Percentiles rank a stretch among this genome's conserved stretches.
Evolutionary conservation across 305 asterid genomes (phyloP).

Genomic region (Fraxinus baroniana): DNA sequence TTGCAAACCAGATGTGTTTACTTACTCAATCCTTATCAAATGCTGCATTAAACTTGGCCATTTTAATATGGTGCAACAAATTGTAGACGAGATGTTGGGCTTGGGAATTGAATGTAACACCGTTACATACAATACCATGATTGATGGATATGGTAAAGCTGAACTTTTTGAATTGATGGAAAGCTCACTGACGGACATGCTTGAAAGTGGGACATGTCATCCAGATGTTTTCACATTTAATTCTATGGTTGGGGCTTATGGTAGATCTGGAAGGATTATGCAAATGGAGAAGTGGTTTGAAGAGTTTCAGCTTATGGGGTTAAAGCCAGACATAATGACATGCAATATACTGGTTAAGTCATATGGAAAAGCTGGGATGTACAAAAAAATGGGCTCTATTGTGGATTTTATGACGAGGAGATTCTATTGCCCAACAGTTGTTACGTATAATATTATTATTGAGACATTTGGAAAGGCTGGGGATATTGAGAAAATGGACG

Average conservation of each 20-base stretch:
- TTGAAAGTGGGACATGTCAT: slow-evolving; percentile 49
- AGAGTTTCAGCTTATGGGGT: slow-evolving; percentile 79
- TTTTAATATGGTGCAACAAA: slow-evolving; percentile 48
- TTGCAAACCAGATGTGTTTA: slow-evolving; percentile 80
- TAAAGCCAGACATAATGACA: slow-evolving; percentile 69
- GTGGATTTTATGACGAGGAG: slow-evolving; percentile 73
- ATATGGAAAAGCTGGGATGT: slow-evolving; percentile 59
- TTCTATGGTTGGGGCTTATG: slow-evolving; percentile 79
- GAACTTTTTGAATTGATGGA: slow-evolving; percentile 64
- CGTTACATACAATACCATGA: slow-evolving; percentile 66
- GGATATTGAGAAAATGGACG: slow-evolving; percentile 66
- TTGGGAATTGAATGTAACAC: slow-evolving; percentile 57
- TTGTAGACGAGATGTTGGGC: slow-evolving; percentile 62
- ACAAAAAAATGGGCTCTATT: slow-evolving; percentile 63
- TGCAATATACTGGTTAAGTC: slow-evolving; percentile 68
- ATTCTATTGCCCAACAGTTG: slow-evolving; percentile 63
- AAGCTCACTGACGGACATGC: slow-evolving; percentile 55
- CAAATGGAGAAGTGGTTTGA: slow-evolving; percentile 91
- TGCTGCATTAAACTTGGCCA: slow-evolving; percentile 55
- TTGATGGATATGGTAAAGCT: slow-evolving; percentile 91
- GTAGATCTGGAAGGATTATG: slow-evolving; percentile 54
- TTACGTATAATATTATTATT: slow-evolving; percentile 71
- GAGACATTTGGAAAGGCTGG: slow-evolving; percentile 80
- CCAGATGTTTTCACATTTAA: slow-evolving; percentile 79
- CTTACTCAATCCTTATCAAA: slow-evolving; percentile 71